These are phyloP conservation scores for Hericium rajendrae DNA, from an alignment of 768 basidiomycete genomes.

Conservation along the genomic window DNA sequence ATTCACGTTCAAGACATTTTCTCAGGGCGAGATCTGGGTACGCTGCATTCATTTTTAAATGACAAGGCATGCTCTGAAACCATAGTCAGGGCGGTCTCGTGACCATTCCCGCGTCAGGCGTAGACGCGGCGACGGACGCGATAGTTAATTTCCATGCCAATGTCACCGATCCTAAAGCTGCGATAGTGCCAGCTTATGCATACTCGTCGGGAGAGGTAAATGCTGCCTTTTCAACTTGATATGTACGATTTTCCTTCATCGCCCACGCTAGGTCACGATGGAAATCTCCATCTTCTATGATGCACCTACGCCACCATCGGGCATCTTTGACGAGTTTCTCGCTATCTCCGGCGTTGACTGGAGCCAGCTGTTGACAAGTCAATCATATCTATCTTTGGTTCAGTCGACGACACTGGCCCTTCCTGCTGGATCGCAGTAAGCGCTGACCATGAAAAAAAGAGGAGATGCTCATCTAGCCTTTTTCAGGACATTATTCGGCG, in stretches of 20 bases:
- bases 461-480: background rate
- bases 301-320: slow-evolving; percentile 36
- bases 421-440: background rate
- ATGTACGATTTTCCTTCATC: background rate
- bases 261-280: slow-evolving; percentile 18
- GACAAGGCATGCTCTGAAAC: background rate
- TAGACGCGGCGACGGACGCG: background rate
- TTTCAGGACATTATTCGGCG: background rate
- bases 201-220: background rate
- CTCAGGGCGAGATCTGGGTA: slow-evolving; percentile 49
- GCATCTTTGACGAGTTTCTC: slow-evolving; percentile 44
- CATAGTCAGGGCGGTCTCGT: background rate
- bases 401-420: slow-evolving; percentile 22
- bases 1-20: slow-evolving; percentile 41
- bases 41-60: background rate
- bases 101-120: background rate
- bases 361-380: slow-evolving; percentile 27
- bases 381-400: slow-evolving; percentile 34
- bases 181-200: background rate
- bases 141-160: background rate
- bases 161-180: background rate
- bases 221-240: background rate
- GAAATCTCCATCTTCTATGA: slow-evolving; percentile 47
- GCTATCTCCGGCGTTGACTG: slow-evolving; percentile 28
- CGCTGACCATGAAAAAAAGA: background rate